Evolutionary conservation across 176 grass and related monocot genomes (phyloP).

Genomic region (Stipa capillata): DNA sequence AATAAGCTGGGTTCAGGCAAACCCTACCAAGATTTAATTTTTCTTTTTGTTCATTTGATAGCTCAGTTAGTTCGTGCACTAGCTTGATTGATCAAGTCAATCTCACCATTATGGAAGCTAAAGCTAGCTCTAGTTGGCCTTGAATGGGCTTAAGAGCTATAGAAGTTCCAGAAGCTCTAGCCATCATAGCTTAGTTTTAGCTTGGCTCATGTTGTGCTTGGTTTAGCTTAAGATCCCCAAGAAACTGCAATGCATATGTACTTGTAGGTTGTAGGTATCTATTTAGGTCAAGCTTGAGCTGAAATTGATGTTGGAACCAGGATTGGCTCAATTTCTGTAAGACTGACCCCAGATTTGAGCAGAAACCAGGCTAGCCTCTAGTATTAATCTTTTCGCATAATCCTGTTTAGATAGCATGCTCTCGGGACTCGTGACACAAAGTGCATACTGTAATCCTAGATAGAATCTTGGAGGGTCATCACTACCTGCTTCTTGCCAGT

Average conservation of each 20-base stretch:
- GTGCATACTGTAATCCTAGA: neutral
- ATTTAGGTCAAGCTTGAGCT: neutral
- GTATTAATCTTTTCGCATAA: neutral
- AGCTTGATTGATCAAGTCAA: neutral
- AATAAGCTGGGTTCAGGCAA: neutral
- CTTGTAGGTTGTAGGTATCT: neutral
- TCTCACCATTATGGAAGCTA: neutral
- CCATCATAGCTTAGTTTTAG: neutral
- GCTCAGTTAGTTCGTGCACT: neutral
- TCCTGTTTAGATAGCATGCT: conserved; percentile 1
- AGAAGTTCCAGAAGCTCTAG: neutral
- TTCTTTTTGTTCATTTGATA: neutral
- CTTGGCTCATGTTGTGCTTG: neutral
- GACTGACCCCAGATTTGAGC: neutral
- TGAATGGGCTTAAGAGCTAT: neutral
- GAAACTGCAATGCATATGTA: neutral
- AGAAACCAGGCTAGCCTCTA: neutral
- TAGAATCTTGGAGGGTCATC: neutral
- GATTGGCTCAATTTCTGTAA: neutral
- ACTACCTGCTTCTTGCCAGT: neutral
- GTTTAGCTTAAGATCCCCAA: neutral
- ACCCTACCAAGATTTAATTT: neutral
- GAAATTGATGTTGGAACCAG: neutral
- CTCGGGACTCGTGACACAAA: neutral
- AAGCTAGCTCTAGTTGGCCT: neutral